Evolutionary conservation across 2,329 filamentous ascomycete species (phyloP), one percentile per base, ranked within the genome.

Genomic region (Xylaria hypoxylon): DNA sequence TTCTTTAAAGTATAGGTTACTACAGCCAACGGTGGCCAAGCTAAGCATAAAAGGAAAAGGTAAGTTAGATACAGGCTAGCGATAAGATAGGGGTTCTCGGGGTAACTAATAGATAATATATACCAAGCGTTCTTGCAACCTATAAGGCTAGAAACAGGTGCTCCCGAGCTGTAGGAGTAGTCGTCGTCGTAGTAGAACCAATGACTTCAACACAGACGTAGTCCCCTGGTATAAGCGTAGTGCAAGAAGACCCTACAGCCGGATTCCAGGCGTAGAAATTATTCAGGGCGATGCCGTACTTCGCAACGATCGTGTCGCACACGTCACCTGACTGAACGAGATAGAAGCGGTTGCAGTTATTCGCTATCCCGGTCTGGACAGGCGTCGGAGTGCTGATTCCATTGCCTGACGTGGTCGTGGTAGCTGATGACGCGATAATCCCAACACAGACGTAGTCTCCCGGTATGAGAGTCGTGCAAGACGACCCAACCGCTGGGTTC

Each of bases 221-320:
- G 35, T 33, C 22, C 26, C 28, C 40, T 11, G 31, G n/a, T 7
- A 19, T 19, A n/a, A 53, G 58, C 13, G 8, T 40, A 42, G 42
- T 26, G 40, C 58, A 61, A 24, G 58, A 31, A 15, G 58, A 31
- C 5, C 58, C 58, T 5, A 42, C 51, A 1, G 59, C 61, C 53
- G 61, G 61, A 15, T 64, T 64, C 61, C 61, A 64, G 1, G 61
- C 28, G 8, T 58, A 58, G 33, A 64, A 15, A 26, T 64, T 40
- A 2, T 5, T 3, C n/a, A 58, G 7, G 1, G 61, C 51, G 26
- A 64, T 64, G 31, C 53, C 52, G 11, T 56, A 44, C 0, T 8
- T 35, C 6, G 45, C 24, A 22, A 19, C 61, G 13, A 64, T 52
- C 26, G 2, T 52, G 45, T 3, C 28, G 52, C 52, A 62, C 17